Evolutionary conservation across 208 protist genomes (phyloP), one percentile per base, ranked within the genome.

Genomic region (Vickermania spadyakhi): DNA sequence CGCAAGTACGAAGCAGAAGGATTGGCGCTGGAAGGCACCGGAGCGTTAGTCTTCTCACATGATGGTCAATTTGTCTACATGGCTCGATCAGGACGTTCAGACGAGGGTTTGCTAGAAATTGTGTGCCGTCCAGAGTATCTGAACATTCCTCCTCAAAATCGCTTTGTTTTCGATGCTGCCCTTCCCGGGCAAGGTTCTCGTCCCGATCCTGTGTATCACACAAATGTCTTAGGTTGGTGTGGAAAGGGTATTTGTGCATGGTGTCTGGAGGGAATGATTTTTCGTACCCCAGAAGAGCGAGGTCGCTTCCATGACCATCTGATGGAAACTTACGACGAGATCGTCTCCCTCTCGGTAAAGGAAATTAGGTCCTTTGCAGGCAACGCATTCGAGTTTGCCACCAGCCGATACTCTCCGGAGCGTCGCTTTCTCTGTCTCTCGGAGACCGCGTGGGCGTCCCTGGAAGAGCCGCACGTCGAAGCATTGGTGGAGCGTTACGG

Each of bases 211-310:
- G n/a, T 87, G 18, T 76, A 61, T 31, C 82, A 89, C 72, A 93
- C 86, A n/a, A 89, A 79, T 59, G 66, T 88, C 27, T 55, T 81
- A 41, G 86, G 82, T 7, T 93, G 82, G 86, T 81, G 72, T 50
- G 86, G 86, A 31, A 75, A 72, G 26, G 79, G 77, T 27, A 89
- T 93, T 58, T 89, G 82, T 56, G 86, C 81, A 13, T 93, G 81
- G 81, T 73, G 70, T 28, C 68, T 86, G 56, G 56, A 75, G 23
- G 68, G 59, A 49, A 41, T 93, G 42, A 55, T 49, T 21, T 93
- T 93, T 26, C 61, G 70, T 23, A 59, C 42, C 1, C 77, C 84
- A 42, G 75, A 78, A 31, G 72, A 77, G 56, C 58, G 78, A 59
- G 72, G 72, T 13, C 67, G 68, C 21, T 88, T 93, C 59, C 74